phyloP scores from a whole-genome alignment of 73 alveolate genomes.

The Diophrys appendiculata region DNA sequence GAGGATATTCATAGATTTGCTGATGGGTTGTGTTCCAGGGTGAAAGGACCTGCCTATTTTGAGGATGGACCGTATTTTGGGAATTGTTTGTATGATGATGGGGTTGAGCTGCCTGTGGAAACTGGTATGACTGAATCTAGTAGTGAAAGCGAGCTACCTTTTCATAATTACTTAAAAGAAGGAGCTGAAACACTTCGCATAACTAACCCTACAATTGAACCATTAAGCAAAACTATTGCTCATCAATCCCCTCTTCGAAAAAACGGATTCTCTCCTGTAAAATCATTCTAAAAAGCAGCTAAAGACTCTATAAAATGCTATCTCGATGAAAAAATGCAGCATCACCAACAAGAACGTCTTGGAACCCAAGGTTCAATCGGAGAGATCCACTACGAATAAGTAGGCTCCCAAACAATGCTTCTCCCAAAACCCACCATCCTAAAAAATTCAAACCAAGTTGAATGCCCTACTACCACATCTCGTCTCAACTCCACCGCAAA shows the following conservation, averaged over 20 bases:
- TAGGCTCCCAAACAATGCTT: neutral
- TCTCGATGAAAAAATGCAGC: neutral
- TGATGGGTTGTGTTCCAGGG: slow-evolving; percentile 70
- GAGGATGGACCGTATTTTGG: slow-evolving; percentile 74
- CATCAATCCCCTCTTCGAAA: no score
- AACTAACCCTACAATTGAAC: neutral
- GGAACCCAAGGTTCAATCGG: neutral
- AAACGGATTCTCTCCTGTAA: neutral
- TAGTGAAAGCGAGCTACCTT: neutral
- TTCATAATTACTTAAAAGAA: neutral
- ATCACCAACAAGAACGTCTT: neutral
- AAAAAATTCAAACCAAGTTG: no score
- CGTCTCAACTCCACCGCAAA: neutral
- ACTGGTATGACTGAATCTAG: neutral
- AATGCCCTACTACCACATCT: no score
- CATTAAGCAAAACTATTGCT: neutral
- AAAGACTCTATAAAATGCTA: neutral
- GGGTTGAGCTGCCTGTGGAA: no score
- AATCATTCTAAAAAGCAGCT: neutral
- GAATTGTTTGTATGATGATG: slow-evolving; percentile 15
- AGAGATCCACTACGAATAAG: neutral
- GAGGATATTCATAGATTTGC: slow-evolving; percentile 70
- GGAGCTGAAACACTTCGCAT: neutral
- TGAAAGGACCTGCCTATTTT: slow-evolving; percentile 53
- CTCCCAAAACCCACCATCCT: neutral